Percentiles rank a stretch among this genome's conserved stretches.
These are phyloP conservation scores for Rhizophagus sp. DNA, from an alignment of 192 early-diverging fungal genomes.

Conservation along the genomic window DNA sequence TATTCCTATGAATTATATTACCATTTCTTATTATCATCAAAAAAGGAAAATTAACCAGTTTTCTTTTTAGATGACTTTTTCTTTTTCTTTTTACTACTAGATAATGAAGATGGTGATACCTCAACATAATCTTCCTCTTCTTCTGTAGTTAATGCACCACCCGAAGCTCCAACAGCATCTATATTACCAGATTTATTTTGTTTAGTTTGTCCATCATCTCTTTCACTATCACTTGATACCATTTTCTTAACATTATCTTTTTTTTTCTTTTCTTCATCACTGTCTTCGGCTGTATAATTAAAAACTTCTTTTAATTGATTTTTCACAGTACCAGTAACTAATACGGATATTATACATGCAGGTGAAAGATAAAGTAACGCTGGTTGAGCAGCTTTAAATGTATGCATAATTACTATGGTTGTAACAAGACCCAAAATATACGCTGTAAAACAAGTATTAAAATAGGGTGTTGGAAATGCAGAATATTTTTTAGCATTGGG, in stretches of 20 bases:
- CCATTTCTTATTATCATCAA: not conserved
- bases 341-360: conserved; percentile 87
- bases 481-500: conserved; percentile 56
- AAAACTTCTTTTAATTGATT: conserved; percentile 72
- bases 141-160: not conserved
- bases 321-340: conserved; percentile 62
- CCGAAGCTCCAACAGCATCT: no score
- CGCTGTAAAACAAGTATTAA: conserved; percentile 74
- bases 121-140: conserved; percentile 29
- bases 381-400: conserved; percentile 94
- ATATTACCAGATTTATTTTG: not conserved
- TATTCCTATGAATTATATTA: not conserved
- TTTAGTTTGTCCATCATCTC: conserved; percentile 1
- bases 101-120: not conserved
- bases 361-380: conserved; percentile 96
- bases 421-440: conserved; percentile 85
- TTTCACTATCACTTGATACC: conserved; percentile 19
- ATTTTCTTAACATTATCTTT: conserved; percentile 43
- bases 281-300: conserved; percentile 59
- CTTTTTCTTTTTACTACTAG: conserved; percentile 14
- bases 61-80: conserved; percentile 20
- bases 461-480: conserved; percentile 85
- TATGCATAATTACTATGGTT: conserved; percentile 93
- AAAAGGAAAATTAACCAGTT: not conserved
- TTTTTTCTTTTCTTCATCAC: conserved; percentile 54